Evolutionary conservation across 495 filamentous ascomycete genomes (phyloP).

Genomic region (Hypoxylon perforatum): DNA sequence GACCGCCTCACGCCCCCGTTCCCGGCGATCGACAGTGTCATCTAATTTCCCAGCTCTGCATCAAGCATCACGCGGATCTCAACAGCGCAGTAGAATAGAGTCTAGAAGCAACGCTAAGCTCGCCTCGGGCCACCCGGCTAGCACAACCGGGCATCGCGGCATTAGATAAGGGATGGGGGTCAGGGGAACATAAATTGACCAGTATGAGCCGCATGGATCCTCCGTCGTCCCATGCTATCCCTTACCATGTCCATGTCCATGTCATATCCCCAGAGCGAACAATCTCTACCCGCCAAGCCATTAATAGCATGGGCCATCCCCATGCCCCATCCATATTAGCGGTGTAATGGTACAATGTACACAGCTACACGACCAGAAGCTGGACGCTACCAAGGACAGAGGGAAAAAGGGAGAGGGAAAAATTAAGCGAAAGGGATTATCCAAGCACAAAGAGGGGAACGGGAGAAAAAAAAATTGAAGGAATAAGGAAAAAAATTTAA

Average conservation of each 20-base stretch:
- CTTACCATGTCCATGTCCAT: neutral
- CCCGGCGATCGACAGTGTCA: conserved; percentile 26
- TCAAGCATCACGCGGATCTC: conserved; percentile 23
- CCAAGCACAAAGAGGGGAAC: no score
- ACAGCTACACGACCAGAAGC: neutral
- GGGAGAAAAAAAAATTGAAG: conserved; percentile 1
- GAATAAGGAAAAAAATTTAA: conserved; percentile 10
- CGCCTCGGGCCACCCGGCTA: conserved; percentile 35
- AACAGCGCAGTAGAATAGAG: conserved; percentile 29
- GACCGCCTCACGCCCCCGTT: conserved; percentile 1
- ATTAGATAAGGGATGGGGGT: conserved; percentile 34
- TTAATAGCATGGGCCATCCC: conserved; percentile 10
- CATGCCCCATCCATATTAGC: conserved; percentile 17
- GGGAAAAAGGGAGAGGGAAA: neutral
- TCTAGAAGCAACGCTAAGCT: conserved; percentile 42
- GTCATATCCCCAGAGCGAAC: conserved; percentile 12
- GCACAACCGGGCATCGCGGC: conserved; percentile 32
- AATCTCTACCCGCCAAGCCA: conserved; percentile 31
- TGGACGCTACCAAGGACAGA: neutral
- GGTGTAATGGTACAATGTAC: conserved; percentile 28
- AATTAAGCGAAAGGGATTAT: neutral
- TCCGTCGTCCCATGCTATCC: conserved; percentile 27
- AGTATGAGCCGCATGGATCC: conserved; percentile 37
- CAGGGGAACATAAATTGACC: conserved; percentile 24
- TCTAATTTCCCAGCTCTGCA: conserved; percentile 32